Conservation (phyloP, 345 rosid genomes). For the Ceriops tagal region DNA sequence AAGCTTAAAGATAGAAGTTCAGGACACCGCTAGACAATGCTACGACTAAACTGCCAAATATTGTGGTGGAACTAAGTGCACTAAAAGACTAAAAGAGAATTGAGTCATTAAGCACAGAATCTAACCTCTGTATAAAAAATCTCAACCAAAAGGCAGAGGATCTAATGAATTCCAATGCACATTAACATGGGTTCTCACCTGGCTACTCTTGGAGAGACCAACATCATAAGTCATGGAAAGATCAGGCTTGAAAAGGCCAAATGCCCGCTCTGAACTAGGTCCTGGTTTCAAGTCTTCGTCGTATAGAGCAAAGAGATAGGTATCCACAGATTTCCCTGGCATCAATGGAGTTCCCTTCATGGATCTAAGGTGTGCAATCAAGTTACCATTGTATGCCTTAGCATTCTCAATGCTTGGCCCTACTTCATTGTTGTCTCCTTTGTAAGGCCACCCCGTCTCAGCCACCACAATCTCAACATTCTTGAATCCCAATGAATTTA, state of each 20-base stretch:
- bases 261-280: conserved; percentile 58
- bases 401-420: conserved; percentile 81
- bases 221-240: conserved; percentile 67
- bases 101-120: no score
- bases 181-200: conserved; percentile 24
- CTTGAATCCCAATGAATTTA: conserved; percentile 57
- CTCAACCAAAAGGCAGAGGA: no score
- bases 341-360: conserved; percentile 81
- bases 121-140: no score
- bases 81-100: no score
- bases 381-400: conserved; percentile 71
- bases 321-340: conserved; percentile 84
- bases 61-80: no score
- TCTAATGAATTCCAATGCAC: no score
- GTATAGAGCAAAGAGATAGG: conserved; percentile 77
- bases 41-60: no score
- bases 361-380: conserved; percentile 74
- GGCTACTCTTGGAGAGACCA: conserved; percentile 55
- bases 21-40: no score
- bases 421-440: conserved; percentile 68
- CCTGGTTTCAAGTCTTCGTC: conserved; percentile 93
- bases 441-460: conserved; percentile 98
- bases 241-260: conserved; percentile 75
- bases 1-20: no score
- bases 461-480: conserved; percentile 84